Evolutionary conservation across 768 basidiomycete species (phyloP).

Genomic region (Phaeolepiota aurea): DNA sequence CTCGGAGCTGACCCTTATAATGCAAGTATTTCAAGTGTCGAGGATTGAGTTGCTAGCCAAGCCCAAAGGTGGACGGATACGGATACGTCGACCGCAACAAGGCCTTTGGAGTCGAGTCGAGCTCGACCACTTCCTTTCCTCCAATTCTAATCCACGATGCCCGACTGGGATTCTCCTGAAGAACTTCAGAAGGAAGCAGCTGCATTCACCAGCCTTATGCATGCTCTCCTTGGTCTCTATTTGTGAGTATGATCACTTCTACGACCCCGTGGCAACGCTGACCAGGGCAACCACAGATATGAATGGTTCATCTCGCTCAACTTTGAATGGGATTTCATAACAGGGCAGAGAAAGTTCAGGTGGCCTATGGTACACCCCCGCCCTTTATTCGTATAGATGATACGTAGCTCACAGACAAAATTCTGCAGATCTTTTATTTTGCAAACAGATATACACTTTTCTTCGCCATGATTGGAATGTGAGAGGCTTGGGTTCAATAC

Average conservation of each 20-base stretch:
- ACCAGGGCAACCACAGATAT: slow-evolving; percentile 32
- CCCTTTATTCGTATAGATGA: not conserved
- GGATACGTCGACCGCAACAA: too few species aligned
- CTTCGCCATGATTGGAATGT: slow-evolving; percentile 66
- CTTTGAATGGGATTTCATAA: slow-evolving; percentile 57
- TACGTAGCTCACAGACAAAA: not conserved
- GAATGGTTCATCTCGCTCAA: slow-evolving; percentile 53
- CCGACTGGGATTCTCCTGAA: not conserved
- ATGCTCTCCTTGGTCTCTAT: slow-evolving; percentile 41
- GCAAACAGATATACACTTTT: slow-evolving; percentile 56
- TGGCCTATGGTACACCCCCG: slow-evolving; percentile 53
- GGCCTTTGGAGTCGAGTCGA: too few species aligned
- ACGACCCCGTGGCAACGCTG: not conserved
- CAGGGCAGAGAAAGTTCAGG: slow-evolving; percentile 46
- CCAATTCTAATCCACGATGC: too few species aligned
- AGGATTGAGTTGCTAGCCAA: too few species aligned
- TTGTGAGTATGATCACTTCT: slow-evolving; percentile 24
- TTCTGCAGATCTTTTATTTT: slow-evolving; percentile 53
- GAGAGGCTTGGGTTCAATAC: not conserved
- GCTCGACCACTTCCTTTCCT: too few species aligned
- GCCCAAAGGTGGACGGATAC: too few species aligned
- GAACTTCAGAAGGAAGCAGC: slow-evolving; percentile 9
- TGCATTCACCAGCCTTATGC: slow-evolving; percentile 37
- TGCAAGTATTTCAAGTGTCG: too few species aligned
- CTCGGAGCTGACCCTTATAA: too few species aligned